These are phyloP conservation scores for Pythium dissotocum DNA, from an alignment of 352 stramenopile species.

Conservation along the genomic window DNA sequence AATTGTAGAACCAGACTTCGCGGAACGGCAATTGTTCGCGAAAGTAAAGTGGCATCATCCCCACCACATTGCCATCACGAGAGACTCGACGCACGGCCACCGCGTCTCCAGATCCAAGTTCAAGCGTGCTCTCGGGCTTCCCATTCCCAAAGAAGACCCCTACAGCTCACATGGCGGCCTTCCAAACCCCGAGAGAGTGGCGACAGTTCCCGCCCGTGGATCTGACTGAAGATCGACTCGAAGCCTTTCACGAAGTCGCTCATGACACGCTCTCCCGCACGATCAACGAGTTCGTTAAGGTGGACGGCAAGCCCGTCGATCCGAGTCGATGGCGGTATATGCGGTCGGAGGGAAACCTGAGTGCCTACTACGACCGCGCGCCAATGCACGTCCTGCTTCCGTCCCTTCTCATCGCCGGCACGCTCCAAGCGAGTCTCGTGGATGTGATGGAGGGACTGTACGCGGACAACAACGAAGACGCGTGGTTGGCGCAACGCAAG, in stretches of 20 bases:
- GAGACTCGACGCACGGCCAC: background rate
- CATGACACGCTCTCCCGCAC: slow-evolving; percentile 37
- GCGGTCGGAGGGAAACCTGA: slow-evolving; percentile 32
- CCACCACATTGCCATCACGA: background rate
- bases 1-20: too few species aligned
- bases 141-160: background rate
- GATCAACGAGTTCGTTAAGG: slow-evolving; percentile 33
- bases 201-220: slow-evolving; percentile 15
- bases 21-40: too few species aligned
- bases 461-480: slow-evolving; percentile 25
- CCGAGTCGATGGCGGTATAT: slow-evolving; percentile 39
- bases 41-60: too few species aligned
- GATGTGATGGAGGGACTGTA: slow-evolving; percentile 30
- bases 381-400: background rate
- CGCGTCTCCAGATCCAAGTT: background rate
- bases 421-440: slow-evolving; percentile 14
- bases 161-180: background rate
- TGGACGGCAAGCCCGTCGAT: slow-evolving; percentile 30
- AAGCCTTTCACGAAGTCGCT: slow-evolving; percentile 38
- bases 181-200: too few species aligned
- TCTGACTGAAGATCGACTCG: slow-evolving; percentile 30
- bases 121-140: too few species aligned
- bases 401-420: slow-evolving; percentile 22
- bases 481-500: slow-evolving; percentile 17
- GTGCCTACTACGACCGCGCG: slow-evolving; percentile 37